These are phyloP conservation scores for Rhodotorula diobovata DNA, from an alignment of 768 basidiomycete genomes.

Conservation along the genomic window DNA sequence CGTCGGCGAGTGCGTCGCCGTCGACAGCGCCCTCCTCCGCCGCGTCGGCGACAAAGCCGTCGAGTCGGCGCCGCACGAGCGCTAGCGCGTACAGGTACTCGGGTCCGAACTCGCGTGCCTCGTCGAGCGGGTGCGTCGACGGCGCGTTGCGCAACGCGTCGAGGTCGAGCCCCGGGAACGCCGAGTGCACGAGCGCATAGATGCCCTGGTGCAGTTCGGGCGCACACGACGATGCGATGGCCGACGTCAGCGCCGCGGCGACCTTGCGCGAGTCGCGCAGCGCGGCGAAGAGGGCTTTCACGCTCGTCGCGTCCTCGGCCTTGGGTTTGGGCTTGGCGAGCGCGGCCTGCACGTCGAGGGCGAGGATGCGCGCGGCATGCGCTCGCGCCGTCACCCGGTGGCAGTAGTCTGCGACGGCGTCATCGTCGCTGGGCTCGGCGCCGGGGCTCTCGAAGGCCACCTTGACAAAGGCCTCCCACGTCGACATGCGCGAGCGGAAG, in stretches of 20 bases:
- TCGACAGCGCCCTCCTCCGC: conserved; percentile 46
- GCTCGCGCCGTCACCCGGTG: conserved; percentile 67
- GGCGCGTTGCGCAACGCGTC: conserved; percentile 63
- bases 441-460: conserved; percentile 52
- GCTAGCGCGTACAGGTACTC: conserved; percentile 66
- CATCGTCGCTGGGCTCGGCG: conserved; percentile 51
- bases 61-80: conserved; percentile 58
- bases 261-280: conserved; percentile 22
- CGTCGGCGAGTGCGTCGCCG: conserved; percentile 42
- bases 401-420: conserved; percentile 60
- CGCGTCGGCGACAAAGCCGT: conserved; percentile 51
- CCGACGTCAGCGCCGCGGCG: conserved; percentile 33
- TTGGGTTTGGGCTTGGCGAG: conserved; percentile 6
- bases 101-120: conserved; percentile 73
- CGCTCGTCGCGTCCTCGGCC: conserved; percentile 18
- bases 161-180: conserved; percentile 61
- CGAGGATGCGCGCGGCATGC: conserved; percentile 67
- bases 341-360: conserved; percentile 60
- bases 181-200: conserved; percentile 52
- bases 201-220: conserved; percentile 64
- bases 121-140: conserved; percentile 49
- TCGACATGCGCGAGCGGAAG: conserved; percentile 53
- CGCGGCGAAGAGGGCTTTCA: conserved; percentile 17
- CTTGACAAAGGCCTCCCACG: conserved; percentile 61
- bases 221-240: conserved; percentile 58